Conservation (phyloP, 495 filamentous ascomycete genomes). For the Penicillium tannophilum region DNA sequence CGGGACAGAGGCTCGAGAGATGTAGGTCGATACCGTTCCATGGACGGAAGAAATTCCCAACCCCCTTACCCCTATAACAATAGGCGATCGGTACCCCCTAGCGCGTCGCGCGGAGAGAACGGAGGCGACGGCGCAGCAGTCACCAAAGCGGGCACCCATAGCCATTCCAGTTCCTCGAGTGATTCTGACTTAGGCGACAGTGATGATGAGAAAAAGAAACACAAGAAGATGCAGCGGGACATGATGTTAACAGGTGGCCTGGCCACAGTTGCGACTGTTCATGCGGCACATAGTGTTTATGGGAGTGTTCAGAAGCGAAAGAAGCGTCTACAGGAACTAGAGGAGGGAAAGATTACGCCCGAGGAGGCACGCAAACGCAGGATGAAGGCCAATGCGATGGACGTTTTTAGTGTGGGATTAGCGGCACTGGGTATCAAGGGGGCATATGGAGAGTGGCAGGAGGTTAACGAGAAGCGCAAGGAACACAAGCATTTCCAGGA, state of each 20-base stretch:
- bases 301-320: slow-evolving; percentile 74
- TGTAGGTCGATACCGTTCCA: slow-evolving; percentile 48
- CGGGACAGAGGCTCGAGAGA: slow-evolving; percentile 53
- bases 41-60: slow-evolving; percentile 20
- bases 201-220: slow-evolving; percentile 72
- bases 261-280: slow-evolving; percentile 85
- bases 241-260: slow-evolving; percentile 81
- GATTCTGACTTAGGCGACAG: slow-evolving; percentile 70
- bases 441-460: slow-evolving; percentile 74
- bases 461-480: slow-evolving; percentile 62
- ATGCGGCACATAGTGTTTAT: slow-evolving; percentile 81
- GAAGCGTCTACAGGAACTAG: slow-evolving; percentile 66
- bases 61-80: slow-evolving; percentile 11
- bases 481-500: slow-evolving; percentile 54
- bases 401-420: slow-evolving; percentile 78
- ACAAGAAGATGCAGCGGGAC: slow-evolving; percentile 81
- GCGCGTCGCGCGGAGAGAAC: slow-evolving; percentile 19
- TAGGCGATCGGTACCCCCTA: slow-evolving; percentile 9
- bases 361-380: slow-evolving; percentile 76
- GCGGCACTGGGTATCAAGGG: slow-evolving; percentile 86
- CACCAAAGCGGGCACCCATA: slow-evolving; percentile 39
- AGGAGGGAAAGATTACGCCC: slow-evolving; percentile 75
- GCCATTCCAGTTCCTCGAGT: slow-evolving; percentile 52
- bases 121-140: background rate
- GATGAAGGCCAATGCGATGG: slow-evolving; percentile 71